A percentile compares a stretch with the other conserved stretches of the same genome.
These are phyloP conservation scores for Microthlaspi erraticum DNA, from an alignment of 345 rosid genomes.

Conservation along the genomic window DNA sequence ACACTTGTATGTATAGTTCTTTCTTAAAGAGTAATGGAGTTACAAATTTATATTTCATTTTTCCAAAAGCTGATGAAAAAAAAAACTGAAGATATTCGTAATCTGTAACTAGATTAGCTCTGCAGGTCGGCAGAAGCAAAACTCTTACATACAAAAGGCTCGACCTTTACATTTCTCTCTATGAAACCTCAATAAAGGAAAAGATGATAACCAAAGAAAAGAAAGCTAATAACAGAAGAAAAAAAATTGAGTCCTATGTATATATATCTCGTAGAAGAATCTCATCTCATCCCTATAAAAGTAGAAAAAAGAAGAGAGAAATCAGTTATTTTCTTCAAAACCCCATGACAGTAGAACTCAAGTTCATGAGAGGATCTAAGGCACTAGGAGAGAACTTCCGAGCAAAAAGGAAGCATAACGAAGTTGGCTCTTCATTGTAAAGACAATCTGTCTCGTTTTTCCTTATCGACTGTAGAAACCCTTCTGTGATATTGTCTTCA, in stretches of 20 bases:
- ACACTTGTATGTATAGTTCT: constrained; percentile 16
- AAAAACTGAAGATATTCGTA: constrained; percentile 1
- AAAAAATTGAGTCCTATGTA: constrained; percentile 44
- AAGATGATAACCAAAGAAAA: constrained; percentile 29
- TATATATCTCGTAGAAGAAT: constrained; percentile 36
- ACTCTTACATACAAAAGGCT: constrained; percentile 43
- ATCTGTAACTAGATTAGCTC: constrained; percentile 39
- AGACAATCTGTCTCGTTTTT: constrained; percentile 64
- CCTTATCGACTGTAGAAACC: constrained; percentile 68
- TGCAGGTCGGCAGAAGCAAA: constrained; percentile 37
- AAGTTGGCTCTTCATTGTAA: constrained; percentile 66
- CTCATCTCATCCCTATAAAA: constrained; percentile 41
- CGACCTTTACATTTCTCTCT: constrained; percentile 38
- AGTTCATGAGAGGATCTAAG: constrained; percentile 71
- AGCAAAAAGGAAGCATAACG: constrained; percentile 83
- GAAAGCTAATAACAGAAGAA: constrained; percentile 29
- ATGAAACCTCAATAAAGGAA: constrained; percentile 9
- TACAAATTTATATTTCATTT: constrained; percentile 8
- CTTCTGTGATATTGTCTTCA: constrained; percentile 61
- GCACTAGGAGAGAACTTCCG: constrained; percentile 85
- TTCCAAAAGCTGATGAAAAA: constrained; percentile 21
- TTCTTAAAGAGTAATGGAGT: constrained; percentile 26
- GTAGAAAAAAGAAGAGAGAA: constrained; percentile 22
- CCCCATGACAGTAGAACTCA: constrained; percentile 68
- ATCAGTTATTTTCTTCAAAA: constrained; percentile 49